Evolutionary conservation across 352 stramenopile species (phyloP).

Genomic region (Globisporangium spinosum): DNA sequence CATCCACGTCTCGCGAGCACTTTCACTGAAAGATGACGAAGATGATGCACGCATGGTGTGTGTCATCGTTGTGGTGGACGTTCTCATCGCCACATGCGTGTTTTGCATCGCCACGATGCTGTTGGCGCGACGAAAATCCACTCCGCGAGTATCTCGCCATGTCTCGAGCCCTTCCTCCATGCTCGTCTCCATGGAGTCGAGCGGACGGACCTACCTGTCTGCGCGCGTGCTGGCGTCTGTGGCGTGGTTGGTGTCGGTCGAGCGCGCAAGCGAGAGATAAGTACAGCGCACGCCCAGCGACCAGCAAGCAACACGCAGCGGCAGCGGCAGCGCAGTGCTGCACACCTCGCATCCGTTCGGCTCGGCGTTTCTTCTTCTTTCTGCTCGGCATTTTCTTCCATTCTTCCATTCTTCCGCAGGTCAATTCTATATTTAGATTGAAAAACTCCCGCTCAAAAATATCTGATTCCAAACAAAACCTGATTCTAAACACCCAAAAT

Average conservation of each 20-base stretch:
- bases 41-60: neutral
- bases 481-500: too few species aligned
- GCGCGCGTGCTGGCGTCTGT: neutral
- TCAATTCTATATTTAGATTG: too few species aligned
- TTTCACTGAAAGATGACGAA: neutral
- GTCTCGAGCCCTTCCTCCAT: slow-evolving; percentile 11
- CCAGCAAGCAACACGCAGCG: slow-evolving; percentile 4
- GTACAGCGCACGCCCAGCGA: neutral
- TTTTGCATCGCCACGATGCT: neutral
- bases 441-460: too few species aligned
- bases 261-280: slow-evolving; percentile 13
- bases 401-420: neutral
- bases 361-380: slow-evolving; percentile 22
- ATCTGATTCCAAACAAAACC: too few species aligned
- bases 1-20: slow-evolving; percentile 40
- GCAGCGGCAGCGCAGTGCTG: neutral
- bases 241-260: neutral
- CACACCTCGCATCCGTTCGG: neutral
- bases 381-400: slow-evolving; percentile 10
- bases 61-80: neutral
- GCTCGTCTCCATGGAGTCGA: slow-evolving; percentile 4
- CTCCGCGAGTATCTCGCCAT: neutral
- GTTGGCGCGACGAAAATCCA: slow-evolving; percentile 7
- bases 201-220: neutral
- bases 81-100: neutral